Percentiles rank a stretch among this genome's conserved stretches.
Evolutionary conservation across 257 asterid genomes (phyloP).

Genomic region (Ehretia macrophylla): DNA sequence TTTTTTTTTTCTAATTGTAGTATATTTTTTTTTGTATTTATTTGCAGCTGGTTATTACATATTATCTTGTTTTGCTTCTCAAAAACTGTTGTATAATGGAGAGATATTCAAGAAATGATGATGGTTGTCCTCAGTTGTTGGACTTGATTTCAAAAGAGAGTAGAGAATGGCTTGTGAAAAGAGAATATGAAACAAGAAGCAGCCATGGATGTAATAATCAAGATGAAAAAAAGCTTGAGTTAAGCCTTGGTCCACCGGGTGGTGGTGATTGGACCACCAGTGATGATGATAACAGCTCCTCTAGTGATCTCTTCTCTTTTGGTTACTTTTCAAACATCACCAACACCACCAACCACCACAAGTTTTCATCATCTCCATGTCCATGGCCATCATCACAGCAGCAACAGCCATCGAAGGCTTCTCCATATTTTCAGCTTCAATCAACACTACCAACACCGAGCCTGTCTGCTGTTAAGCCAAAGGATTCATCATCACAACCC

Average conservation of each 20-base stretch:
- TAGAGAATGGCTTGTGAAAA: conserved; percentile 29
- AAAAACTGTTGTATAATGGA: conserved; percentile 38
- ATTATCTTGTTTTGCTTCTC: neutral
- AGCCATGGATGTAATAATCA: conserved; percentile 22
- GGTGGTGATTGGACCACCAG: conserved; percentile 47
- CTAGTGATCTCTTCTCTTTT: conserved; percentile 19
- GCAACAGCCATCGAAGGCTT: conserved; percentile 18
- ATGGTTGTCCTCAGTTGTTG: conserved; percentile 48
- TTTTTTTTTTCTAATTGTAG: neutral
- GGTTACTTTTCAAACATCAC: conserved; percentile 25
- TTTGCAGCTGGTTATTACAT: neutral
- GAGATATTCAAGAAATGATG: conserved; percentile 45
- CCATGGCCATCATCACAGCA: conserved; percentile 28
- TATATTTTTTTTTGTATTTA: no score
- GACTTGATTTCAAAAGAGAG: conserved; percentile 54
- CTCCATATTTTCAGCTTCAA: conserved; percentile 29
- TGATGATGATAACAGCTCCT: neutral
- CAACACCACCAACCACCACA: conserved; percentile 9
- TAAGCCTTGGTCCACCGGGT: conserved; percentile 82
- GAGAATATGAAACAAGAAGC: conserved; percentile 10
- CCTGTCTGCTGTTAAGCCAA: conserved; percentile 19
- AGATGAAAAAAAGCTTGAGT: conserved; percentile 73
- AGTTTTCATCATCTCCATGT: conserved; percentile 8
- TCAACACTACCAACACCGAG: neutral
- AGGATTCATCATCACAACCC: conserved; percentile 19